These are phyloP conservation scores for Tuctoria greenei DNA, from an alignment of 176 grass and related monocot genomes.

Conservation along the genomic window DNA sequence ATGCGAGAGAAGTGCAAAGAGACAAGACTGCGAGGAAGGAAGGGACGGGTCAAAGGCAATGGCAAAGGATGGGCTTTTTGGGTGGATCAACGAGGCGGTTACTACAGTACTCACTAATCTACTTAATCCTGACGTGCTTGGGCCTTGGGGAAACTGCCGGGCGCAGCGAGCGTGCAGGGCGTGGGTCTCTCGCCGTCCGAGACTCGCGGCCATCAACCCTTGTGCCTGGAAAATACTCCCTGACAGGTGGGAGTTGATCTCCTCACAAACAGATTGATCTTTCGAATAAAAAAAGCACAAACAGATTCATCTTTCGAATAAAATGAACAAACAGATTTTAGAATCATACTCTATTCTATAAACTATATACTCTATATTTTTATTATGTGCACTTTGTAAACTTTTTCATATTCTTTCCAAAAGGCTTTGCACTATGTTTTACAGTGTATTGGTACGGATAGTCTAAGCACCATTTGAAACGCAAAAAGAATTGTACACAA, in stretches of 20 bases:
- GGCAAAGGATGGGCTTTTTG: constrained; percentile 37
- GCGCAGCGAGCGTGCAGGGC: not conserved
- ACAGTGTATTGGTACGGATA: no score
- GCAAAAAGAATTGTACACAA: no score
- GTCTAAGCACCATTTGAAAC: no score
- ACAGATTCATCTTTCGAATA: no score
- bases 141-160: constrained; percentile 19
- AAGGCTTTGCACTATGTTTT: no score
- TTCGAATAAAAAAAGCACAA: no score
- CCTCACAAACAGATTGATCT: not conserved
- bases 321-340: no score
- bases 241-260: not conserved
- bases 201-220: not conserved
- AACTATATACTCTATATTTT: no score
- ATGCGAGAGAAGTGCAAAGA: not conserved
- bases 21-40: constrained; percentile 39
- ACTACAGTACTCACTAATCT: constrained; percentile 22
- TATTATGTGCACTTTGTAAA: no score
- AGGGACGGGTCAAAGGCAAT: constrained; percentile 57
- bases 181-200: constrained; percentile 14
- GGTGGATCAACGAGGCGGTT: constrained; percentile 43
- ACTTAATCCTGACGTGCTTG: not conserved
- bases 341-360: no score
- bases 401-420: no score
- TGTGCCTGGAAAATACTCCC: not conserved